Percentiles rank a stretch among this genome's conserved stretches.
Conservation (phyloP, 1,139 yeast species). For the Casaregolazyma suthepensis region DNA sequence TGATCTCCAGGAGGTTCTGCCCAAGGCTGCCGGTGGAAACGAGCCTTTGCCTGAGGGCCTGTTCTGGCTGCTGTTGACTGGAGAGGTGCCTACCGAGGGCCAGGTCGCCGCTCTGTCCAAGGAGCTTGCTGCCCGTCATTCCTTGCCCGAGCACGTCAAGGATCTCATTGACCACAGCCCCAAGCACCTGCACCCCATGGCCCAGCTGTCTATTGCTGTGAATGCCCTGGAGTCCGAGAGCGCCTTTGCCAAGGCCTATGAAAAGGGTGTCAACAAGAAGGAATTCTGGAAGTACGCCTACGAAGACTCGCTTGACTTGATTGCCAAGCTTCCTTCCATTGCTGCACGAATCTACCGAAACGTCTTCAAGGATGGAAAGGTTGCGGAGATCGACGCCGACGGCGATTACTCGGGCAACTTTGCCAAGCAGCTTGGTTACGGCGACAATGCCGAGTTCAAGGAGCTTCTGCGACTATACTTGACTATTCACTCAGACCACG, state of each 20-base stretch:
- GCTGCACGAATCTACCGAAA: conserved; percentile 65
- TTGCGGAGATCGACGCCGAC: conserved; percentile 60
- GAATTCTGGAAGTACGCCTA: conserved; percentile 65
- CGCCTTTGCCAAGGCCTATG: conserved; percentile 57
- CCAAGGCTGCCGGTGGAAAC: conserved; percentile 82
- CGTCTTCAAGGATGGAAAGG: conserved; percentile 73
- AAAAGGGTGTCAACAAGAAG: conserved; percentile 57
- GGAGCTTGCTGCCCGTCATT: conserved; percentile 54
- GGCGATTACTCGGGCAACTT: conserved; percentile 94
- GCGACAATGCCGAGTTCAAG: conserved; percentile 70
- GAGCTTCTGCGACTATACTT: conserved; percentile 93
- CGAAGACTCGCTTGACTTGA: conserved; percentile 58
- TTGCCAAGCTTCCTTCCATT: conserved; percentile 61
- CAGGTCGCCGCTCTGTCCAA: conserved; percentile 49
- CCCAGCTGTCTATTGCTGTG: conserved; percentile 62
- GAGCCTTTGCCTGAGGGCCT: conserved; percentile 59
- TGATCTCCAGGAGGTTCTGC: conserved; percentile 86
- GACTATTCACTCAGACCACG: conserved; percentile 97
- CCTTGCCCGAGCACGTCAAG: conserved; percentile 49
- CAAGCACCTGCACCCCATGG: conserved; percentile 59
- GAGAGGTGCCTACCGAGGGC: conserved; percentile 52
- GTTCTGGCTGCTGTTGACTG: conserved; percentile 59
- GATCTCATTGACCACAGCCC: conserved; percentile 52
- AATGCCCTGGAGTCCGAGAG: conserved; percentile 61
- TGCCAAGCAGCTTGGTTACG: conserved; percentile 79